Base-by-base conservation (phyloP, 495 filamentous ascomycete species). In the Aspergillus asperescens region DNA sequence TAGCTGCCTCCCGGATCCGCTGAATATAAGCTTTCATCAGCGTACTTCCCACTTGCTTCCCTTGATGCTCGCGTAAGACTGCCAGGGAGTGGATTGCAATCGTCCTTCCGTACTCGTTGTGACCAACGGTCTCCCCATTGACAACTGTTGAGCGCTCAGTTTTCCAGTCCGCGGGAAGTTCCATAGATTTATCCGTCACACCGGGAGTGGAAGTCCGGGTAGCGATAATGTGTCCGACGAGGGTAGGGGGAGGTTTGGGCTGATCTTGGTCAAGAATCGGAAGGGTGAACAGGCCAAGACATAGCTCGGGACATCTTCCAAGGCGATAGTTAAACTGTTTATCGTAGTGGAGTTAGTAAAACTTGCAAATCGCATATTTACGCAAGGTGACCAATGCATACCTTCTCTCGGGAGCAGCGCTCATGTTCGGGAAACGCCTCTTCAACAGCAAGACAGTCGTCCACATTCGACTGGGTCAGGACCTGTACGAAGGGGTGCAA, bases 171-270 rank as follows among this genome's bases (percentile, higher is more conserved):
- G 65, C 62, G 1, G 89, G 87, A 34, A 84, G 72, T 23, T 75
- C 78, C 90, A 96, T 96, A 49, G 85, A 81, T 1, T 68, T 74
- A 61, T 96, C 92, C 6, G 82, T 89, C 52, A 95, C 82, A 18
- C 76, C 59, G 1, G 67, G 62, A 46, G 75, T 71, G 39, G 71
- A 68, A 10, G 81, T 83, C 56, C 84, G 84, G 16, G 90, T 90
- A 15, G 87, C 80, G 49, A 96, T 76, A 58, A 92, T 76, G 68
- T 95, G 89, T 45, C 82, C 92, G 25, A 96, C 73, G n/a, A 97
- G 76, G 13, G 77, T 75, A 55, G 67, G 72, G 45, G 55, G 73
- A 53, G 52, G 75, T 35, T 69, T 78, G 71, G 68, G 60, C 71
- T 71, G 58, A 62, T 58, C 55, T 29, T 71, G 65, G 32, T 73